Evolutionary conservation across 768 basidiomycete genomes (phyloP), one percentile per base, ranked within the genome.

Genomic region (Harrya chromipes): DNA sequence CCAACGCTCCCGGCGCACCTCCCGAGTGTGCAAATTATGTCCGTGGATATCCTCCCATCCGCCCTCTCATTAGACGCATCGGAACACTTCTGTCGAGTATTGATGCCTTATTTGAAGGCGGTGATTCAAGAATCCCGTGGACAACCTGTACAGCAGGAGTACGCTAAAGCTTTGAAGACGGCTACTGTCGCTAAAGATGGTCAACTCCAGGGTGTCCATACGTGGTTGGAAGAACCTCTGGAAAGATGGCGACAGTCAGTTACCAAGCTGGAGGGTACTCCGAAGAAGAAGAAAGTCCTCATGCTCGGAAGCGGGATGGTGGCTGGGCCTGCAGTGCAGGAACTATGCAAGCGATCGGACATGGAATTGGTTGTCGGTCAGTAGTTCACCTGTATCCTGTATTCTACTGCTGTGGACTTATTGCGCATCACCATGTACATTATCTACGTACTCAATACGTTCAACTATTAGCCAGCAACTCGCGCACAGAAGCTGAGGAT

Each of bases 241-340:
- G 68, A 73, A 6, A 62, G 65, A 47, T 83, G 75, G 68, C 67
- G 67, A 51, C 50, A 9, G 36, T 50, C 59, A 21, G 38, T 46
- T 10, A 19, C 37, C 4, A 51, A 49, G 40, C 19, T 26, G 16
- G 36, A 52, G 46, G 33, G 50, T 13, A 41, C 43, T 2, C 24
- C 42, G 46, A 69, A 50, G 57, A 83, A 80, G 69, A 85, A 85
- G 72, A 81, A 76, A 58, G 78, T 94, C 0, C 66, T 97, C 29
- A 73, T 97, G 60, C 76, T 97, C 2, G 94, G 94, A 8, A 92
- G 89, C 47, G 94, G 94, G n/a, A 92, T 97, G 84, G 94, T 97
- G 17, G 91, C 93, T 5, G 87, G 85, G 3, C 94, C 94, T 14
- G 89, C 90, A 0, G 84, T 92, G 4, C 81, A 87, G 44, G 79